Conservation (phyloP, 2,329 filamentous ascomycete genomes). For the Bipolaris zeicola region DNA sequence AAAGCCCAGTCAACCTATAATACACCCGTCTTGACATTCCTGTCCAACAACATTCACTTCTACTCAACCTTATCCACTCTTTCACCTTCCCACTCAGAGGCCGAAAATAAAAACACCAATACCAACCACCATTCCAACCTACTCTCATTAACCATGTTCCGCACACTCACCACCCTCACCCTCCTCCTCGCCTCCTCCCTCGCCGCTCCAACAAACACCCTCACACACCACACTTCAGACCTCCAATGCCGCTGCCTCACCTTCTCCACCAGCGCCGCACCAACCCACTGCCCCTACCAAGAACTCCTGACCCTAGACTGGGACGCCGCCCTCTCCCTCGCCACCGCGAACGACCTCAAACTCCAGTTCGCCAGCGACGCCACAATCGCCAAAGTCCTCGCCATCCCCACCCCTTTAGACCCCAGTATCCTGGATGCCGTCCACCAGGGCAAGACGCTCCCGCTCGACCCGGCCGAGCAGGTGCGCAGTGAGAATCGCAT, state of each 20-base stretch:
- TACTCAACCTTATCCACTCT: background rate
- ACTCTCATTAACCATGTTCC: too few species aligned
- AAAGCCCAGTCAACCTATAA: too few species aligned
- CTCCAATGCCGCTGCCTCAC: conserved; percentile 36
- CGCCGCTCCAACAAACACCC: conserved; percentile 21
- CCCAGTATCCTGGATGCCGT: conserved; percentile 23
- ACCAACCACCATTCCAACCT: too few species aligned
- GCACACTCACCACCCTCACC: too few species aligned
- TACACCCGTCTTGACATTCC: background rate
- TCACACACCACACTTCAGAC: conserved; percentile 17
- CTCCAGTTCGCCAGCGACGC: conserved; percentile 32
- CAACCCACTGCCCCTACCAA: conserved; percentile 29
- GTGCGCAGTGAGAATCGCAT: conserved; percentile 26
- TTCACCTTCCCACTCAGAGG: too few species aligned
- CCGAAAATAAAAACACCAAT: too few species aligned
- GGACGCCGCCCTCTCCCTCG: conserved; percentile 29
- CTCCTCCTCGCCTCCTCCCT: conserved; percentile 13
- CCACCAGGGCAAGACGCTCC: conserved; percentile 17
- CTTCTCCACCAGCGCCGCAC: conserved; percentile 25
- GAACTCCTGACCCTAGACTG: conserved; percentile 31
- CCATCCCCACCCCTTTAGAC: conserved; percentile 24
- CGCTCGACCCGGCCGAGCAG: conserved; percentile 9
- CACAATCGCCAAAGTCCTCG: conserved; percentile 29
- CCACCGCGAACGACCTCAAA: conserved; percentile 27
- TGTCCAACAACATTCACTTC: background rate